Base-by-base conservation (phyloP, 257 asterid species). In the Nicotiana sylvestris region DNA sequence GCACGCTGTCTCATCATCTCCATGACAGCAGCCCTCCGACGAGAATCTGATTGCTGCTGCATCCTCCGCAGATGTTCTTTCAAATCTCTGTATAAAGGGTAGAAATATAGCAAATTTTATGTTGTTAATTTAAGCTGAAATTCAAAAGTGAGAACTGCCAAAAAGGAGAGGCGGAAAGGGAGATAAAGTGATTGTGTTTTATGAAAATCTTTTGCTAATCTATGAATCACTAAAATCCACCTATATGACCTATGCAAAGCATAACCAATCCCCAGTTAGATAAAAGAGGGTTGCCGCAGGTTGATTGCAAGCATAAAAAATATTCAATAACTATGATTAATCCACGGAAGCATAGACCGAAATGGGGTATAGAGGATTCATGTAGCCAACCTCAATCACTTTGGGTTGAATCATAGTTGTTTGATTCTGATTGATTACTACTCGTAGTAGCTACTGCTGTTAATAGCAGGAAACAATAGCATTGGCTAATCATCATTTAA, bases 1-100 rank as follows among this genome's bases (percentile, higher is more conserved):
- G 98, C 97, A 5, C 98, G 97, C 85, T 94, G 97, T 87, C 98
- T 91, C 99, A 93, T 95, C 98, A 95, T 95, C 87, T 93, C 98
- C 88, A 85, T 95, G 43, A 95, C 98, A 82, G 98, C 98, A 86
- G 98, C 98, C 87, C 98, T 92, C 65, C 98, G 89, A 65, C 98
- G 91, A 51, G 98, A 95, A 86, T 95, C 98, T 5, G 98, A 90
- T 88, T 95, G 98, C 83, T 95, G 98, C 79, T 93, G 98, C 82
- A 89, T 85, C 91, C 97, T 88, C 84, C 91, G 91, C 83, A 92
- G 57, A 86, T 95, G 98, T 43, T 88, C 97, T 82, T 83, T 93
- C 91, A 95, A 84, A 87, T 95, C 98, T 83, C 98, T 95, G 94
- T 78, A 87, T 78, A 29, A 82, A 53, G 43, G 37, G 29, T 21